These are phyloP conservation scores for Plantago coronopus DNA, from an alignment of 305 asterid genomes.

Conservation along the genomic window DNA sequence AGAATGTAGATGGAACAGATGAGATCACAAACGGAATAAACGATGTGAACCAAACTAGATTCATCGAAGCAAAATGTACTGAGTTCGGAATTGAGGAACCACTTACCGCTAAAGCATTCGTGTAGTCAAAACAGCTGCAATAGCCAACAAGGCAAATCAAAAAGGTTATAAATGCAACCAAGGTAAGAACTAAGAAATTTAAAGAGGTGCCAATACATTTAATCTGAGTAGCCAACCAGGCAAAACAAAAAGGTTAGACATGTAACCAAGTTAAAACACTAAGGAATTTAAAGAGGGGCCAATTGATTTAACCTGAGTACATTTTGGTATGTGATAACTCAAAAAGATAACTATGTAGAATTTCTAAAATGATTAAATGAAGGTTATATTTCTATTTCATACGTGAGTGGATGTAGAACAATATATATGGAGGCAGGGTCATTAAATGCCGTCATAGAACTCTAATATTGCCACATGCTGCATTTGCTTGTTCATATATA, in stretches of 20 bases:
- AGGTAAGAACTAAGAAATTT: conserved; percentile 10
- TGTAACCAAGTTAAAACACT: conserved; percentile 20
- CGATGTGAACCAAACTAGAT: neutral
- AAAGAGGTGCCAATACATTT: conserved; percentile 8
- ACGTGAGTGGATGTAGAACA: neutral
- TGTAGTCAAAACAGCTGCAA: conserved; percentile 97
- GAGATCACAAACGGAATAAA: neutral
- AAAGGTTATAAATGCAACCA: conserved; percentile 21
- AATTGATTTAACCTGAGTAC: neutral
- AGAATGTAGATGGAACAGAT: neutral
- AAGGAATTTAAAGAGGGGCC: conserved; percentile 11
- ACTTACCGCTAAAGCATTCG: conserved; percentile 92
- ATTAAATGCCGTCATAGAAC: neutral
- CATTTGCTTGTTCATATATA: neutral
- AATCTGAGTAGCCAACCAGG: neutral
- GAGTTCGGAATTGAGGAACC: conserved; percentile 22
- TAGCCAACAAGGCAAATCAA: conserved; percentile 5
- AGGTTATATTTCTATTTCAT: neutral
- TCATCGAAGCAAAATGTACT: neutral
- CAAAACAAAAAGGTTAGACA: conserved; percentile 17
- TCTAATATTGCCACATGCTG: neutral
- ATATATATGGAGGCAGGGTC: neutral
- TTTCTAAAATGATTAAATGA: neutral
- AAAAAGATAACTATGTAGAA: neutral
- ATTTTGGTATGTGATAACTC: too few relatives aligned